A percentile compares a stretch with the other conserved stretches of the same genome.
Evolutionary conservation across 1,284 basidiomycete genomes (phyloP).

Genomic region (Moniliella sp.): DNA sequence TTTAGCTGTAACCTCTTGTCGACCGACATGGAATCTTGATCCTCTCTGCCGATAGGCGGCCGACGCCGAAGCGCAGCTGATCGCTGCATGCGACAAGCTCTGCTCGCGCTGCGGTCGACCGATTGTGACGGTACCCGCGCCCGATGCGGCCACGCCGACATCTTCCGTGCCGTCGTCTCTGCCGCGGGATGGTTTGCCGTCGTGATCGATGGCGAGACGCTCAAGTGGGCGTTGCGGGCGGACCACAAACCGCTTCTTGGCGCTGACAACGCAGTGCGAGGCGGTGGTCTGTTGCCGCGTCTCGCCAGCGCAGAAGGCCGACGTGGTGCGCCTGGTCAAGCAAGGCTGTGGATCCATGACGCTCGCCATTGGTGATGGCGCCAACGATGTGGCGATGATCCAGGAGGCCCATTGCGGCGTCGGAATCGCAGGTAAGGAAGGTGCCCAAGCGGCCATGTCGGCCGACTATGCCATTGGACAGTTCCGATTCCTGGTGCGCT

Average conservation of each 20-base stretch:
- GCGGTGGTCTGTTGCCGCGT: constrained; percentile 94
- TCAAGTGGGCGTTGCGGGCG: constrained; percentile 54
- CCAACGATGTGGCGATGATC: constrained; percentile 90
- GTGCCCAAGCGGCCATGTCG: constrained; percentile 93
- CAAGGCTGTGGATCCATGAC: constrained; percentile 90
- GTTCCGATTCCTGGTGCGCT: constrained; percentile 71
- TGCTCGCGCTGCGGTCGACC: too few species aligned
- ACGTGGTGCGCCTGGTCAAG: constrained; percentile 81
- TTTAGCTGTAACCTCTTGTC: constrained; percentile 16
- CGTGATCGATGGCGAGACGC: constrained; percentile 84
- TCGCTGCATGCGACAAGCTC: too few species aligned
- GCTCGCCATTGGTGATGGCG: constrained; percentile 82
- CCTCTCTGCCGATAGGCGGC: constrained; percentile 66
- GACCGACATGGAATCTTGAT: constrained; percentile 63
- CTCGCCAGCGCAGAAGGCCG: constrained; percentile 80
- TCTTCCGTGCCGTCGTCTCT: too few species aligned
- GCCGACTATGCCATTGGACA: constrained; percentile 95
- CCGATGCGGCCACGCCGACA: too few species aligned
- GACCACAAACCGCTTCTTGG: constrained; percentile 66
- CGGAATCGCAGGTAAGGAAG: constrained; percentile 81
- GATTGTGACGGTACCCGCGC: too few species aligned
- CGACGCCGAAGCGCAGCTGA: too few species aligned
- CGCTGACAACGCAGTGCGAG: constrained; percentile 78
- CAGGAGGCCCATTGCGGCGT: constrained; percentile 93
- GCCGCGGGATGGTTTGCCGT: constrained; percentile 80